These are phyloP conservation scores for Peniophora sp. DNA, from an alignment of 1,284 basidiomycete genomes.

Conservation along the genomic window DNA sequence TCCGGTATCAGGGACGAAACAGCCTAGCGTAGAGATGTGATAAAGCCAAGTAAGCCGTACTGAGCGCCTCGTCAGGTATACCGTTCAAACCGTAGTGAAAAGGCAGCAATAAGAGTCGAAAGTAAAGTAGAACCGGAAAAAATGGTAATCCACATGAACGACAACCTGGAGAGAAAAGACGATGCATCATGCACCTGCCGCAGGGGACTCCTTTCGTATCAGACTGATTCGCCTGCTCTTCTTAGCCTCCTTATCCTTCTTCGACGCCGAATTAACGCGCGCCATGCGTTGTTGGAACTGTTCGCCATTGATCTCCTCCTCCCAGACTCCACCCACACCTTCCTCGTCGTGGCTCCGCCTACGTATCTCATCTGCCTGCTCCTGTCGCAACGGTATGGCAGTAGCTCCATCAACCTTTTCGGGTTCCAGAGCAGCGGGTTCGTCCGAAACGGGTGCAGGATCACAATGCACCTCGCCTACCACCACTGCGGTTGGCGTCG, in stretches of 20 bases:
- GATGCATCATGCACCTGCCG: no score
- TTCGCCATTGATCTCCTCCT: conserved; percentile 5
- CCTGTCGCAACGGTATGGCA: no score
- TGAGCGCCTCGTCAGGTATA: no score
- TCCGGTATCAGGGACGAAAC: no score
- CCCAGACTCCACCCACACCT: conserved; percentile 7
- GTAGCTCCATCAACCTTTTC: background rate
- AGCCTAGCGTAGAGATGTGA: no score
- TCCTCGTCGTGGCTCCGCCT: background rate
- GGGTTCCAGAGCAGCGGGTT: background rate
- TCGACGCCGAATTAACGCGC: background rate
- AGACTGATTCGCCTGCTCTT: background rate
- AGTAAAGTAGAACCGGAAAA: no score
- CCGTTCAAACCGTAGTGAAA: no score
- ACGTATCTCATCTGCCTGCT: background rate
- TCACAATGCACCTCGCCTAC: background rate
- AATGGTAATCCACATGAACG: no score
- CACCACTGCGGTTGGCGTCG: background rate
- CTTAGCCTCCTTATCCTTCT: conserved; percentile 5
- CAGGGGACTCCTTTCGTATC: no score
- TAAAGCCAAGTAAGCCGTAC: no score
- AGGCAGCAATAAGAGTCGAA: no score
- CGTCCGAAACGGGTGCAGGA: background rate
- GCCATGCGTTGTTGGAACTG: background rate
- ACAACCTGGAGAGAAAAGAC: no score